Evolutionary conservation across 441 rosid species (phyloP).

Genomic region (Pelargonium myrrhifolium): DNA sequence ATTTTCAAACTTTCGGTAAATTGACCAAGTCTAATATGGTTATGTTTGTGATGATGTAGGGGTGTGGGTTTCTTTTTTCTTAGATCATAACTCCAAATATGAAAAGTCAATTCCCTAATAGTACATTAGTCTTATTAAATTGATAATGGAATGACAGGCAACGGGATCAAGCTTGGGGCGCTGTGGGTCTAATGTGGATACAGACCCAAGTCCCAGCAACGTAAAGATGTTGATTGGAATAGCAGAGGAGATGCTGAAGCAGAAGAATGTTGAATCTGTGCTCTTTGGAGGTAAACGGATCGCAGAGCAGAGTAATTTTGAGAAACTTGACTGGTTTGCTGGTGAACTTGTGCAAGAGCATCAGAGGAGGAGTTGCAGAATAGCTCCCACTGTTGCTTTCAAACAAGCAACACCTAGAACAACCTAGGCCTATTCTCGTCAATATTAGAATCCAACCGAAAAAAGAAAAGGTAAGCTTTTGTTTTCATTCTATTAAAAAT

Average conservation of each 20-base stretch:
- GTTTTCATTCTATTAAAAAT: constrained; percentile 4
- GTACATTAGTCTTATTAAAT: not conserved
- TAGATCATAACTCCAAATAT: not conserved
- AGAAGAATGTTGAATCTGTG: constrained; percentile 88
- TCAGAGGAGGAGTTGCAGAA: constrained; percentile 82
- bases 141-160: constrained; percentile 41
- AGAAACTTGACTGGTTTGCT: constrained; percentile 84
- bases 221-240: constrained; percentile 56
- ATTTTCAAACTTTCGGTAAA: not conserved
- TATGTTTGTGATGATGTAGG: not conserved
- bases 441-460: constrained; percentile 25
- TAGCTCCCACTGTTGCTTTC: constrained; percentile 95
- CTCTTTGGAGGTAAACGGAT: constrained; percentile 77
- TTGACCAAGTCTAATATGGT: too few species aligned
- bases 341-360: constrained; percentile 83
- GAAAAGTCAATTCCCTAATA: not conserved
- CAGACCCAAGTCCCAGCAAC: constrained; percentile 58
- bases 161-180: constrained; percentile 65
- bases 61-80: not conserved
- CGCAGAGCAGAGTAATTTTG: constrained; percentile 59
- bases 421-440: constrained; percentile 24
- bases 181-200: constrained; percentile 59
- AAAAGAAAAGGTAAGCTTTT: constrained; percentile 26
- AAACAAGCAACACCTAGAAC: constrained; percentile 59
- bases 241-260: constrained; percentile 90